phyloP scores from a whole-genome alignment of 805 yeast species.

The Candida suzukii region DNA sequence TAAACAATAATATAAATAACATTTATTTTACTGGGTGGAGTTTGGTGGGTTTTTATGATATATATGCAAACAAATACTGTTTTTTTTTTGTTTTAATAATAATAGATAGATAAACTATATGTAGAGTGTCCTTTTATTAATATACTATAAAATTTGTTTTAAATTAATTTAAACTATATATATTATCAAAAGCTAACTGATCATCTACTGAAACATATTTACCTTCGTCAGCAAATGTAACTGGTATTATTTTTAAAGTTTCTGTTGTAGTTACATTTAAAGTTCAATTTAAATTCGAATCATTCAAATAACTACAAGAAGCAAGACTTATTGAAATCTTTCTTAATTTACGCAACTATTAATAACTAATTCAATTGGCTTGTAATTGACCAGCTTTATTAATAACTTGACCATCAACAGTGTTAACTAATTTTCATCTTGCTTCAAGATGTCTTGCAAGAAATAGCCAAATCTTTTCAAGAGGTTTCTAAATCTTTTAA shows the following conservation, averaged over 20 bases:
- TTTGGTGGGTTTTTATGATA: too few relatives aligned
- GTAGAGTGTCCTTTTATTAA: too few relatives aligned
- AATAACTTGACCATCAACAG: slow-evolving; percentile 25
- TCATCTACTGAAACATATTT: too few relatives aligned
- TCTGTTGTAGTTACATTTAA: background rate
- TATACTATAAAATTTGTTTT: too few relatives aligned
- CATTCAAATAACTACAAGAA: slow-evolving; percentile 22
- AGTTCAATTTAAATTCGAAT: background rate
- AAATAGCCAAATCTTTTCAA: slow-evolving; percentile 74
- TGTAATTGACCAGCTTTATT: slow-evolving; percentile 17
- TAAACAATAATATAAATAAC: too few relatives aligned
- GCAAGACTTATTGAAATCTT: slow-evolving; percentile 52
- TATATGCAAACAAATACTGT: too few relatives aligned
- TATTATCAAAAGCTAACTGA: too few relatives aligned
- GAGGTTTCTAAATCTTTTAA: slow-evolving; percentile 92
- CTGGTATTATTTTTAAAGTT: background rate
- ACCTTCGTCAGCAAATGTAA: background rate
- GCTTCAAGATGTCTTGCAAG: slow-evolving; percentile 62
- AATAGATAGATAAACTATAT: too few relatives aligned
- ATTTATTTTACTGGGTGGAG: too few relatives aligned
- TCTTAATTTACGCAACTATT: slow-evolving; percentile 34
- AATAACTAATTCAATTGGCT: slow-evolving; percentile 22
- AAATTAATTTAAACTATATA: too few relatives aligned
- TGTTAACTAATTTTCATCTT: slow-evolving; percentile 40
- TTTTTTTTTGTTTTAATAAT: too few relatives aligned